Base-by-base conservation (phyloP, 2,329 filamentous ascomycete genomes). In the Blumeria hordei region DNA sequence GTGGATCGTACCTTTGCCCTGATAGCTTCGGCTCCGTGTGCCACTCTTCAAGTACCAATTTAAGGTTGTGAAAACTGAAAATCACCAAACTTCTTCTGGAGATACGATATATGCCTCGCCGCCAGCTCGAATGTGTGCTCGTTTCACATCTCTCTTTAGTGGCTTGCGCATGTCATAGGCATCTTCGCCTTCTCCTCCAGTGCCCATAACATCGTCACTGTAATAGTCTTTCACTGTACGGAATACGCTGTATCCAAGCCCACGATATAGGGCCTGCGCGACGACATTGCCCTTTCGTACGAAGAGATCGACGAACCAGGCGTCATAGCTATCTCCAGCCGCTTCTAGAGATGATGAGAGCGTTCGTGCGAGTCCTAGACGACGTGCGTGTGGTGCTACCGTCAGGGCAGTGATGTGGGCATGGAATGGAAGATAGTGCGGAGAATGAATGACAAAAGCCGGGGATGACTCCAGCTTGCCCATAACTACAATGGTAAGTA, bases 381-480 rank as follows among this genome's bases (percentile, higher is more conserved):
- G 78, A 33, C 92, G 81, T 53, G 87, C 87, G 56, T 83, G 79
- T 0, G 92, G 92, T 0, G 90, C 83, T 18, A 98, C 86, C 0
- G 92, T 96, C 54, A 98, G 74, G 37, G 90, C 92, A 4, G 92
- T 98, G 65, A 98, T 94, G 69, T 98, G 92, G 18, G 88, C 90
- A 70, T 98, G 92, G 86, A 88, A 96, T n/a, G 90, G 90, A n/a
- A 94, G 82, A 70, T 93, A 94, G 70, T 95, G 88, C 63, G 82
- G 75, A 53, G 86, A 92, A 63, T 80, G 80, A 57, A 78, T 75
- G 66, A 84, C 77, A 54, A 80, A 79, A 47, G 85, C 73, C 14
- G 85, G 83, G 55, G 87, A 93, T 59, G 87, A 81, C 72, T 96
- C 90, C 58, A 94, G 77, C 71, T 98, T 98, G 65, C 90, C 92